Base-by-base conservation (phyloP, 495 filamentous ascomycete genomes). In the Choiromyces venosus region DNA sequence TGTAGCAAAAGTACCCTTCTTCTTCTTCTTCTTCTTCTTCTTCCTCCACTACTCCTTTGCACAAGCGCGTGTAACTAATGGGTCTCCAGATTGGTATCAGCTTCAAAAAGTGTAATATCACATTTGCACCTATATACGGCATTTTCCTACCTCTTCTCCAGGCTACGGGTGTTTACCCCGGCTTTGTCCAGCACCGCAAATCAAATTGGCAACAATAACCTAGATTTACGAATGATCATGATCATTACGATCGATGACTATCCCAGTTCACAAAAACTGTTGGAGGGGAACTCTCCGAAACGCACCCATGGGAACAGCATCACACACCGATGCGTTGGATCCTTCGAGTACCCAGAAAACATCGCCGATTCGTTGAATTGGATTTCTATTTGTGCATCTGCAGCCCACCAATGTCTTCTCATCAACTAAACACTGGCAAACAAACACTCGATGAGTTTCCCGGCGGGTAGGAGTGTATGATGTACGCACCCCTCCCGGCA, bases 271-370 rank as follows among this genome's bases (percentile, higher is more conserved):
- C 10, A 29, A 14, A 10, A 33, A 33, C 25, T 61, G 25, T 29
- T 61, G 52, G 52, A 33, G 52, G 25, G 25, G 25, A 25, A 18
- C 52, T 61, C 25, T 25, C 52, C 52, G 52, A 61, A 61, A 16
- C 25, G 52, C 25, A 61, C 12, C 52, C 52, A 16, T 61, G 52
- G 52, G 52, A 61, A 61, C 52, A 29, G 52, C 8, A 56, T 29
- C 46, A 56, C 46, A 29, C 46, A 56, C 46, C 46, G 46, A 33
- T 61, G 52, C 25, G 52, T 61, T 61, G 52, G 52, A 61, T 61
- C 52, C 52, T 61, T 61, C 25, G 12, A 61, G 25, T 6, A 12
- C 25, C 25, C 25, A 33, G 25, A 29, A 29, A 18, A 33, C 52
- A 61, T 61, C 52, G 52, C 52, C 25, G 52, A 61, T 61, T 61